Evolutionary conservation across 768 basidiomycete species (phyloP).

Genomic region (Chalciporus pseudorubinellus): DNA sequence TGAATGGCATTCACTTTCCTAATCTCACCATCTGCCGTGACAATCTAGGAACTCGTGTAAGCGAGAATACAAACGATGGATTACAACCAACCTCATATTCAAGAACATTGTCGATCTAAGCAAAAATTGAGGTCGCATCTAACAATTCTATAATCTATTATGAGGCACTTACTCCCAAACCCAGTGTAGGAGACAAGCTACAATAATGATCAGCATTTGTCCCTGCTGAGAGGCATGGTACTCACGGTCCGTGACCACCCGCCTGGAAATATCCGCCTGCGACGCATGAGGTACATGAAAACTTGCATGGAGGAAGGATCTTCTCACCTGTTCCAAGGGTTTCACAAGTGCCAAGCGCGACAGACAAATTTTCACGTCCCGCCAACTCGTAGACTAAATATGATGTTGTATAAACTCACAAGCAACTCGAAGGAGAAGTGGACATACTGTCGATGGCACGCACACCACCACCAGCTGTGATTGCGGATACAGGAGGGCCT

Average conservation of each 20-base stretch:
- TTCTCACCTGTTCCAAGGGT: constrained; percentile 18
- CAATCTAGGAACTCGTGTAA: constrained; percentile 23
- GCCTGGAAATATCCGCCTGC: constrained; percentile 47
- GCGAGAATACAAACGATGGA: not conserved
- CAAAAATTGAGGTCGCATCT: constrained; percentile 15
- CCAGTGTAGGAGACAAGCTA: not conserved
- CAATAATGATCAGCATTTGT: not conserved
- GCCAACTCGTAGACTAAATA: constrained; percentile 7
- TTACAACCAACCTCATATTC: constrained; percentile 32
- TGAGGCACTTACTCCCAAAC: not conserved
- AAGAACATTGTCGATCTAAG: constrained; percentile 42
- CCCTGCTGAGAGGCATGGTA: not conserved
- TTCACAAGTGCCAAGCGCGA: constrained; percentile 14
- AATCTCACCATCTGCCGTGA: constrained; percentile 41
- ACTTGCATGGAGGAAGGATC: too few relatives aligned
- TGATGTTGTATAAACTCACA: not conserved
- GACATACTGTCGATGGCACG: not conserved
- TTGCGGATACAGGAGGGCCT: not conserved
- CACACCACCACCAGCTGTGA: not conserved
- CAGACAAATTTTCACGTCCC: constrained; percentile 12
- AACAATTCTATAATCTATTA: too few relatives aligned
- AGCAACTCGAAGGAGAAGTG: not conserved
- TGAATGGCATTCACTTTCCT: constrained; percentile 39
- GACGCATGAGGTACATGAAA: not conserved
- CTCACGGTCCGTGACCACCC: constrained; percentile 42